Conservation (phyloP, 2,329 filamentous ascomycete species). For the Curvularia sp. region DNA sequence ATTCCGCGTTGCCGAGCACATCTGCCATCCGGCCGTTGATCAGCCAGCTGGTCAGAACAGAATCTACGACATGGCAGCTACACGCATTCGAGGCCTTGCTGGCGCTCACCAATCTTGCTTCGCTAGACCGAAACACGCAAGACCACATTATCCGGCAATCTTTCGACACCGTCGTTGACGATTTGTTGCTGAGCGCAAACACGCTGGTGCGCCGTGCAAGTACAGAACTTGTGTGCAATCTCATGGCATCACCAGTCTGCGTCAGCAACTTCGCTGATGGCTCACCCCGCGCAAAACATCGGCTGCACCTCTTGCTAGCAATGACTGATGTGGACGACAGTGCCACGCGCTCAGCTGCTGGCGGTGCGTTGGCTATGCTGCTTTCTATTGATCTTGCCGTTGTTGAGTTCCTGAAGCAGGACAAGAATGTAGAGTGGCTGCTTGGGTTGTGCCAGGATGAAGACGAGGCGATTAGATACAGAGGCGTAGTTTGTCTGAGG, state of each 20-base stretch:
- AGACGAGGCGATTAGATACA: constrained; percentile 69
- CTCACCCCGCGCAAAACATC: constrained; percentile 70
- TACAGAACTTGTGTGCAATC: constrained; percentile 89
- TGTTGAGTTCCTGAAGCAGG: constrained; percentile 69
- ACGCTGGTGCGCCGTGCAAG: constrained; percentile 79
- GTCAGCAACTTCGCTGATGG: constrained; percentile 73
- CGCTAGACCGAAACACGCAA: constrained; percentile 68
- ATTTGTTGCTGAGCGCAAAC: constrained; percentile 80
- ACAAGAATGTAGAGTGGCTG: constrained; percentile 78
- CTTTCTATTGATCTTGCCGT: constrained; percentile 80
- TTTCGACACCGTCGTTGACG: constrained; percentile 76
- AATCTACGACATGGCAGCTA: constrained; percentile 70
- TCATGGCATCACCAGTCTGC: constrained; percentile 74
- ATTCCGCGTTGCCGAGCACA: constrained; percentile 72
- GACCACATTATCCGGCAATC: constrained; percentile 74
- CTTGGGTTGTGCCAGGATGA: constrained; percentile 78
- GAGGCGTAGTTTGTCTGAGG: constrained; percentile 77
- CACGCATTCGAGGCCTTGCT: constrained; percentile 90
- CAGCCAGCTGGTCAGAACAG: constrained; percentile 72
- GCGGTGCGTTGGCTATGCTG: constrained; percentile 85
- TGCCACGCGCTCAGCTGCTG: constrained; percentile 80
- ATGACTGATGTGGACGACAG: constrained; percentile 85
- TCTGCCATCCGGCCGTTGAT: constrained; percentile 84
- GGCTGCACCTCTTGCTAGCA: constrained; percentile 84
- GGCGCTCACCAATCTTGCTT: constrained; percentile 92